Evolutionary conservation across 2,329 filamentous ascomycete genomes (phyloP).

Genomic region (Diaporthe amygdali): DNA sequence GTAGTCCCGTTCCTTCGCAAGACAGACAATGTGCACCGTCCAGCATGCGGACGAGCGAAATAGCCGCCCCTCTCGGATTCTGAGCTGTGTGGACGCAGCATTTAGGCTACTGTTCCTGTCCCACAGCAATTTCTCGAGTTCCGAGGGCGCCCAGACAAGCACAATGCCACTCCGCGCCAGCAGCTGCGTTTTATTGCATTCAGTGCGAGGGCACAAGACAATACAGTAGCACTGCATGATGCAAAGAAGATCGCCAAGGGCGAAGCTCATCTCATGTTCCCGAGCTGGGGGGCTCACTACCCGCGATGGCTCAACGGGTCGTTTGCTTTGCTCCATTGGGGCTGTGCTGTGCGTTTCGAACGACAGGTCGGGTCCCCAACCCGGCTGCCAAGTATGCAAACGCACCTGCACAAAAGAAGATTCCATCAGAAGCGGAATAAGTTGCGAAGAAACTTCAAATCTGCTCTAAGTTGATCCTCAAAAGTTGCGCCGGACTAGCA

Average conservation of each 20-base stretch:
- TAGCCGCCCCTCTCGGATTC: not conserved
- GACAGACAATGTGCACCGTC: too few relatives aligned
- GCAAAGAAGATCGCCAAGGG: conserved; percentile 1
- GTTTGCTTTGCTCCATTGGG: not conserved
- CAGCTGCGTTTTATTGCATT: not conserved
- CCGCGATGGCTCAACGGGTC: not conserved
- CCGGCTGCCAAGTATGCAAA: not conserved
- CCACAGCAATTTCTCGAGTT: too few relatives aligned
- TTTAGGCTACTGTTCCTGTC: too few relatives aligned
- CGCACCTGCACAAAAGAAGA: not conserved
- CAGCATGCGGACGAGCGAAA: not conserved
- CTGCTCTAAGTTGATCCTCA: not conserved
- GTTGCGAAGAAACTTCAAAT: not conserved
- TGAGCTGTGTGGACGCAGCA: not conserved
- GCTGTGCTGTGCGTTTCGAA: not conserved
- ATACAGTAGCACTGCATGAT: conserved; percentile 8
- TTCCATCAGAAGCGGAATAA: too few relatives aligned
- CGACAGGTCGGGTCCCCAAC: not conserved
- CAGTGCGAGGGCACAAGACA: not conserved
- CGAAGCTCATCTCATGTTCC: conserved; percentile 2
- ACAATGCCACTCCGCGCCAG: not conserved
- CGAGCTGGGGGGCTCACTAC: not conserved
- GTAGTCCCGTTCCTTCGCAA: too few relatives aligned
- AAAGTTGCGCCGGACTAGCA: not conserved
- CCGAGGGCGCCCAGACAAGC: not conserved